These are phyloP conservation scores for Camellia granthamiana DNA, from an alignment of 148 eudicot genomes.

Conservation along the genomic window DNA sequence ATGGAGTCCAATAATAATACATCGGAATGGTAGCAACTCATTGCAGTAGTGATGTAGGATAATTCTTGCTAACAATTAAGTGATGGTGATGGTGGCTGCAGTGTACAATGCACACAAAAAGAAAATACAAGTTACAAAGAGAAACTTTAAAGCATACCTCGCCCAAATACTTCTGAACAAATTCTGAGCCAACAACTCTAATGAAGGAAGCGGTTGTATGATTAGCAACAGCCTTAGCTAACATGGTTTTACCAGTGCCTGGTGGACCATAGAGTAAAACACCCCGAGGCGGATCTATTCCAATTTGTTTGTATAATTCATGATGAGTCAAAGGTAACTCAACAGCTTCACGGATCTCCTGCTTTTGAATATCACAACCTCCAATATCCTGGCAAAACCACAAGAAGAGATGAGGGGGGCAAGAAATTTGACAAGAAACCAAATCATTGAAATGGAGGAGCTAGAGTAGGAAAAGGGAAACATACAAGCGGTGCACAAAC, in stretches of 20 bases:
- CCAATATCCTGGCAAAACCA: slow-evolving; percentile 69
- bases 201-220: slow-evolving; percentile 93
- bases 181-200: slow-evolving; percentile 93
- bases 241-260: slow-evolving; percentile 94
- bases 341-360: slow-evolving; percentile 95
- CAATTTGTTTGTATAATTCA: slow-evolving; percentile 85
- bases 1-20: no score
- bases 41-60: no score
- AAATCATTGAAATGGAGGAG: not conserved
- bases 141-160: slow-evolving; percentile 51
- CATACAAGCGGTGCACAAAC: not conserved
- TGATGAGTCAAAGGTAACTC: slow-evolving; percentile 93
- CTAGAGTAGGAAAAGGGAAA: not conserved
- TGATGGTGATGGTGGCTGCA: no score
- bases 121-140: not conserved
- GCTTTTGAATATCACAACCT: slow-evolving; percentile 96
- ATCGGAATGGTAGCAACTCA: no score
- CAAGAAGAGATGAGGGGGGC: not conserved
- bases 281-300: slow-evolving; percentile 94
- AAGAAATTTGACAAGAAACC: not conserved
- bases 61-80: no score
- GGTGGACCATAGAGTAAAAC: slow-evolving; percentile 93
- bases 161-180: slow-evolving; percentile 92
- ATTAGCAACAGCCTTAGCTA: slow-evolving; percentile 93
- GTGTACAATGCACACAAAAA: no score